Evolutionary conservation across 805 yeast genomes (phyloP).

Genomic region (Saccharomycopsis amapae): DNA sequence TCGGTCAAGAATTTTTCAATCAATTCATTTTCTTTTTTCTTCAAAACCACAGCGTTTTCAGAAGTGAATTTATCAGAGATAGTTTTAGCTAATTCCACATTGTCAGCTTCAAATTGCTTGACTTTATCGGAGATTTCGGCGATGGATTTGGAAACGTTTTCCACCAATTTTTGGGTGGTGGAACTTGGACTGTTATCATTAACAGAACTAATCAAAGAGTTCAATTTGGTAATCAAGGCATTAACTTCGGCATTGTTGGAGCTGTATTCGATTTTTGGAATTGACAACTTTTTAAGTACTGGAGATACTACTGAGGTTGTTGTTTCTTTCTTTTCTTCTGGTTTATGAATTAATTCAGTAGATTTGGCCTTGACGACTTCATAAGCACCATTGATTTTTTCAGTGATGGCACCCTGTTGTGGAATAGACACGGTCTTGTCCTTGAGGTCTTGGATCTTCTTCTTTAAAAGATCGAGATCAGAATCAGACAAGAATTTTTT

Average conservation of each 20-base stretch:
- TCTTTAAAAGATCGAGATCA: constrained; percentile 32
- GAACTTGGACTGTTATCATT: constrained; percentile 3
- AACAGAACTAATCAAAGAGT: constrained; percentile 10
- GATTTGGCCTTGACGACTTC: constrained; percentile 21
- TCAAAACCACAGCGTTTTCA: constrained; percentile 28
- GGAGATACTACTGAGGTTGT: neutral
- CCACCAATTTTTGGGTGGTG: constrained; percentile 25
- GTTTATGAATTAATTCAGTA: neutral
- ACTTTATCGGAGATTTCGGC: constrained; percentile 23
- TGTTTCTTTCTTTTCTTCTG: too few species aligned
- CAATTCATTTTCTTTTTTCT: constrained; percentile 44
- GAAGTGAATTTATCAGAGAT: constrained; percentile 24
- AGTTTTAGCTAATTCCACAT: constrained; percentile 12
- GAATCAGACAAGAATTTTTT: constrained; percentile 23
- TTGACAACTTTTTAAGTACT: neutral
- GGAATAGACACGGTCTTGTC: constrained; percentile 36
- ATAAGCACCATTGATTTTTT: constrained; percentile 28
- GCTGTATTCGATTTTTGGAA: constrained; percentile 5
- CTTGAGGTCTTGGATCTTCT: constrained; percentile 30
- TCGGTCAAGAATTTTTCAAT: constrained; percentile 54
- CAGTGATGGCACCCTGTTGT: constrained; percentile 33
- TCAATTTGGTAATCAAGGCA: constrained; percentile 8
- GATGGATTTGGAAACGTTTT: constrained; percentile 23
- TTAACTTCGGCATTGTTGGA: constrained; percentile 8
- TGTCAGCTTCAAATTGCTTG: constrained; percentile 12